These are phyloP conservation scores for Dictyophora rubrovolvata DNA, from an alignment of 768 basidiomycete genomes.

Conservation along the genomic window DNA sequence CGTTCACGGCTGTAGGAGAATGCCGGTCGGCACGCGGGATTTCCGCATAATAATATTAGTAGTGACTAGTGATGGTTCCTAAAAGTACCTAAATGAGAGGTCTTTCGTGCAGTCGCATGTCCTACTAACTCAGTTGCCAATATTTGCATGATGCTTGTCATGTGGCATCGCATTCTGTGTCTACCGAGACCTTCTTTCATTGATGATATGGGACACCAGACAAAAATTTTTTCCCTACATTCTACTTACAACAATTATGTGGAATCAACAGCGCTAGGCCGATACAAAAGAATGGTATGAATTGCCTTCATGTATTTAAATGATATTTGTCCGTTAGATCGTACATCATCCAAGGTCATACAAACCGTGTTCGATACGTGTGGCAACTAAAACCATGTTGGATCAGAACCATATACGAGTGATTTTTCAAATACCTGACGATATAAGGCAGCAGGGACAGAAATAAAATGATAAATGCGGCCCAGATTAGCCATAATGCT, in stretches of 20 bases:
- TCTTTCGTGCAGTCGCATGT: no score
- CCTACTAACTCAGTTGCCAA: no score
- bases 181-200: no score
- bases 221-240: no score
- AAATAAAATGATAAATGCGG: slow-evolving; percentile 56
- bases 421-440: slow-evolving; percentile 41
- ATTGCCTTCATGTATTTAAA: not conserved
- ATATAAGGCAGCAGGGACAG: slow-evolving; percentile 65
- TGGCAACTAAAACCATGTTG: slow-evolving; percentile 46
- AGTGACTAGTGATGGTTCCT: no score
- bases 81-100: no score
- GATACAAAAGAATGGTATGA: slow-evolving; percentile 14
- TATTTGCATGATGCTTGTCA: no score
- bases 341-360: not conserved
- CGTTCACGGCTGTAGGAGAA: no score
- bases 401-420: not conserved
- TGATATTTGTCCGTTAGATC: not conserved
- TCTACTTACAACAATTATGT: not conserved
- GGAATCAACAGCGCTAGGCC: slow-evolving; percentile 16
- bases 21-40: no score
- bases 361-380: slow-evolving; percentile 46
- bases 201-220: no score
- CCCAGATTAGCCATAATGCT: slow-evolving; percentile 64
- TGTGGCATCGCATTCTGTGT: no score
- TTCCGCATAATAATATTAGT: no score